Evolutionary conservation across 495 filamentous ascomycete genomes (phyloP).

Genomic region (Penicillium desertorum): DNA sequence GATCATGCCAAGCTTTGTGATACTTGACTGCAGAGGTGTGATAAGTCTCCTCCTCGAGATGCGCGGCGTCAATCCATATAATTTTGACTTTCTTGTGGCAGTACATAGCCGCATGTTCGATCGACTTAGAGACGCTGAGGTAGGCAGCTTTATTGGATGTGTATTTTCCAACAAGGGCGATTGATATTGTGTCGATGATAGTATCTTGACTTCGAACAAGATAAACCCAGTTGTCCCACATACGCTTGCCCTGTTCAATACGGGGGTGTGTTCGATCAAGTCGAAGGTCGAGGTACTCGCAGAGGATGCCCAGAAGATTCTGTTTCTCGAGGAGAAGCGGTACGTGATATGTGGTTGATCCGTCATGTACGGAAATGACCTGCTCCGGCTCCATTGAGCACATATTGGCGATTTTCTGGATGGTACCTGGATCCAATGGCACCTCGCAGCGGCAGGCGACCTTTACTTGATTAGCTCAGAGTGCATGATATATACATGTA

Average conservation of each 20-base stretch:
- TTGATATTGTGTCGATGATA: slow-evolving; percentile 63
- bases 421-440: slow-evolving; percentile 63
- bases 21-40: slow-evolving; percentile 63
- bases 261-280: slow-evolving; percentile 23
- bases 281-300: background rate
- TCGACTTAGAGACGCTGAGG: slow-evolving; percentile 71
- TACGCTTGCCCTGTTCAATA: slow-evolving; percentile 54
- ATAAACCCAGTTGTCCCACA: slow-evolving; percentile 73
- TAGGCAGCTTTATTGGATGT: slow-evolving; percentile 75
- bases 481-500: too few relatives aligned
- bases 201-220: slow-evolving; percentile 60
- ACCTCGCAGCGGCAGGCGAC: slow-evolving; percentile 85
- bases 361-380: slow-evolving; percentile 78
- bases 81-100: slow-evolving; percentile 76
- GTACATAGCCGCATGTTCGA: slow-evolving; percentile 87
- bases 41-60: slow-evolving; percentile 64
- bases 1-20: slow-evolving; percentile 79
- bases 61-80: slow-evolving; percentile 73
- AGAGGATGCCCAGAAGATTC: slow-evolving; percentile 60
- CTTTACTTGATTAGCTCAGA: slow-evolving; percentile 16
- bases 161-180: slow-evolving; percentile 90
- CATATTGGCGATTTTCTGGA: slow-evolving; percentile 76
- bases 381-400: slow-evolving; percentile 78
- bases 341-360: slow-evolving; percentile 81
- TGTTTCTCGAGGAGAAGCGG: slow-evolving; percentile 80